Conservation (phyloP, 495 filamentous ascomycete genomes). For the Neurospora sp. region DNA sequence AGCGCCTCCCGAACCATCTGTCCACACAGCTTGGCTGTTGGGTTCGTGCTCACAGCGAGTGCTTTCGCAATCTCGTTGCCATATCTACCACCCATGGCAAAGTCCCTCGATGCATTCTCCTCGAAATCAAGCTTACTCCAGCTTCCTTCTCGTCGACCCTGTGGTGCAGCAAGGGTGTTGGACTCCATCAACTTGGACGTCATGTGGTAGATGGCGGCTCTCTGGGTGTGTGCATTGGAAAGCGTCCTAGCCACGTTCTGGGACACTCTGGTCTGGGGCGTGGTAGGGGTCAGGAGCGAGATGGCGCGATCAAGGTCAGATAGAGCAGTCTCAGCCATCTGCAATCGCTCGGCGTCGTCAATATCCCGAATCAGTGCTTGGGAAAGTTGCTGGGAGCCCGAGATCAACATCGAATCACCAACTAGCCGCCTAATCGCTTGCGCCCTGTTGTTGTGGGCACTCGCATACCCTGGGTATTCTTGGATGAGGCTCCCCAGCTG, state of each 20-base stretch:
- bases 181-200: constrained; percentile 41
- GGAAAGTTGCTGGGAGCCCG: constrained; percentile 6
- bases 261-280: constrained; percentile 43
- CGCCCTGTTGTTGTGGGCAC: constrained; percentile 66
- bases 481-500: constrained; percentile 45
- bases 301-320: constrained; percentile 60
- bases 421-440: constrained; percentile 54
- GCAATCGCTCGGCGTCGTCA: constrained; percentile 17
- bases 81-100: constrained; percentile 64
- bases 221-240: constrained; percentile 63
- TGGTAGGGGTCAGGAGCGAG: constrained; percentile 46
- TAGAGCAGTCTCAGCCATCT: constrained; percentile 36
- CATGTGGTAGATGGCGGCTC: constrained; percentile 59
- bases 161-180: constrained; percentile 16
- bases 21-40: constrained; percentile 81
- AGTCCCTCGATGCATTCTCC: constrained; percentile 62
- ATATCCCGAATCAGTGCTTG: constrained; percentile 22
- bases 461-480: constrained; percentile 57
- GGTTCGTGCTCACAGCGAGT: constrained; percentile 72
- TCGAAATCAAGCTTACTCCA: constrained; percentile 51
- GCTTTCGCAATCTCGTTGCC: constrained; percentile 69
- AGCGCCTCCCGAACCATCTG: constrained; percentile 79
- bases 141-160: constrained; percentile 23
- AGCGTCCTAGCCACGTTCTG: constrained; percentile 51
- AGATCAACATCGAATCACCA: constrained; percentile 39